Percentiles rank a stretch among this genome's conserved stretches.
These are phyloP conservation scores for Cystobasidium pallidum DNA, from an alignment of 1,284 basidiomycete species.

Conservation along the genomic window DNA sequence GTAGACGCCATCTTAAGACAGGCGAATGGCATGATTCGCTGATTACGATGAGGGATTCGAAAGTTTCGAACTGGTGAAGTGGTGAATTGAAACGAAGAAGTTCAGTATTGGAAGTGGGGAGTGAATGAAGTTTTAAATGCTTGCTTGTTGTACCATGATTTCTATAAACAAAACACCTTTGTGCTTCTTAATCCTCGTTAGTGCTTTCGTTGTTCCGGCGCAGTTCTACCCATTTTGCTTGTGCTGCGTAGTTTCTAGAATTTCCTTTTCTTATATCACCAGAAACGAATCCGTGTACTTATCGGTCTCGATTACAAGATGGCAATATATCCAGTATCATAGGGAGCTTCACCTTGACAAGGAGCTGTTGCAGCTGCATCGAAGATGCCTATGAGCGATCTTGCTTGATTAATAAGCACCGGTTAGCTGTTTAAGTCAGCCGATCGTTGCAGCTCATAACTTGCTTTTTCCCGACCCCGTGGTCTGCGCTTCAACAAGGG, in stretches of 20 bases:
- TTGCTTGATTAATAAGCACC: too few species aligned
- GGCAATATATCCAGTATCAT: slow-evolving; percentile 30
- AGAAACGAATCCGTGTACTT: neutral
- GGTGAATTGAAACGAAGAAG: neutral
- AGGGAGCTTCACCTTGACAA: too few species aligned
- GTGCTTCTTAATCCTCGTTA: too few species aligned
- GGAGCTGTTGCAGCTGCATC: too few species aligned
- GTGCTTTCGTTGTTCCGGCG: too few species aligned
- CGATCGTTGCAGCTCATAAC: neutral
- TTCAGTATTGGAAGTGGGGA: too few species aligned
- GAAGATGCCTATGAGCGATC: too few species aligned
- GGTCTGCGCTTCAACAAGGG: too few species aligned
- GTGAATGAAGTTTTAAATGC: neutral
- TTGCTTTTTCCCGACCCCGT: neutral
- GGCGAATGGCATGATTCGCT: slow-evolving; percentile 23
- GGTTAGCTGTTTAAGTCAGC: neutral
- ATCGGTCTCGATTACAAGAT: neutral
- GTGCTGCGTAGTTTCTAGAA: too few species aligned
- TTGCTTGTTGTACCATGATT: slow-evolving; percentile 7
- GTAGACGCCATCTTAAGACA: slow-evolving; percentile 43
- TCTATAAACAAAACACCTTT: too few species aligned
- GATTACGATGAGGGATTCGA: too few species aligned
- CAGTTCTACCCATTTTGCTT: too few species aligned
- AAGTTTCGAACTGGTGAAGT: neutral
- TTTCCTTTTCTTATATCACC: neutral